phyloP scores from a whole-genome alignment of 2,329 filamentous ascomycete species.

The Colletotrichum somersetense region DNA sequence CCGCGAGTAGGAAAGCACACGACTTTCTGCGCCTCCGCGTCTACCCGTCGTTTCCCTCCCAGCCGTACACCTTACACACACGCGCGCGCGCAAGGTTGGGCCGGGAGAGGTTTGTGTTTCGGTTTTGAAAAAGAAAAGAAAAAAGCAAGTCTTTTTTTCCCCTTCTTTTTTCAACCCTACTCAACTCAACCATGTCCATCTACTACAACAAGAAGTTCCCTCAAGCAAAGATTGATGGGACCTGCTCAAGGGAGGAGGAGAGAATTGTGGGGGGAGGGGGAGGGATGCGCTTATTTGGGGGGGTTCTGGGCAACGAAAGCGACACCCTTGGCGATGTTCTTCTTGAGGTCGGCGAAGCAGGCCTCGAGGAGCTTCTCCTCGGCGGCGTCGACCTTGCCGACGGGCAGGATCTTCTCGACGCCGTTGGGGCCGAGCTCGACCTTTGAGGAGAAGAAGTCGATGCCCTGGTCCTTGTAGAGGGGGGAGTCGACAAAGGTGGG shows the following conservation, averaged over 20 bases:
- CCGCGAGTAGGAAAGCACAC: constrained; percentile 34
- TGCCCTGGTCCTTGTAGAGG: constrained; percentile 97
- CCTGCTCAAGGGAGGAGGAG: background rate
- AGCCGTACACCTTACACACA: constrained; percentile 25
- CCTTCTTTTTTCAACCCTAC: constrained; percentile 29
- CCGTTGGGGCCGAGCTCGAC: constrained; percentile 97
- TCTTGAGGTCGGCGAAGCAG: constrained; percentile 85
- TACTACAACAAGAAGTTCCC: constrained; percentile 18
- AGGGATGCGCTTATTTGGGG: constrained; percentile 62
- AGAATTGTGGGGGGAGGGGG: no score
- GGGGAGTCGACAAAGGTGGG: constrained; percentile 97
- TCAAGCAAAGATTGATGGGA: background rate
- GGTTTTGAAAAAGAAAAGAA: background rate
- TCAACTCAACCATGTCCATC: constrained; percentile 41
- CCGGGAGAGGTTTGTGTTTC: constrained; percentile 22
- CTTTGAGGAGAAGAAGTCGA: constrained; percentile 96
- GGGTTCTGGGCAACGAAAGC: constrained; percentile 71
- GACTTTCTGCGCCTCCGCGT: constrained; percentile 38
- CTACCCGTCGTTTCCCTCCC: constrained; percentile 28
- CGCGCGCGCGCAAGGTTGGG: constrained; percentile 18
- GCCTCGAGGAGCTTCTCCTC: constrained; percentile 93
- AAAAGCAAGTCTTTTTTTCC: background rate
- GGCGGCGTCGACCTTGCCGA: constrained; percentile 85
- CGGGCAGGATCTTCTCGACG: constrained; percentile 90
- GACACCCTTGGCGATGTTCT: constrained; percentile 95